Evolutionary conservation across 2,329 filamentous ascomycete genomes (phyloP).

Genomic region (Mycocentrospora acerina): DNA sequence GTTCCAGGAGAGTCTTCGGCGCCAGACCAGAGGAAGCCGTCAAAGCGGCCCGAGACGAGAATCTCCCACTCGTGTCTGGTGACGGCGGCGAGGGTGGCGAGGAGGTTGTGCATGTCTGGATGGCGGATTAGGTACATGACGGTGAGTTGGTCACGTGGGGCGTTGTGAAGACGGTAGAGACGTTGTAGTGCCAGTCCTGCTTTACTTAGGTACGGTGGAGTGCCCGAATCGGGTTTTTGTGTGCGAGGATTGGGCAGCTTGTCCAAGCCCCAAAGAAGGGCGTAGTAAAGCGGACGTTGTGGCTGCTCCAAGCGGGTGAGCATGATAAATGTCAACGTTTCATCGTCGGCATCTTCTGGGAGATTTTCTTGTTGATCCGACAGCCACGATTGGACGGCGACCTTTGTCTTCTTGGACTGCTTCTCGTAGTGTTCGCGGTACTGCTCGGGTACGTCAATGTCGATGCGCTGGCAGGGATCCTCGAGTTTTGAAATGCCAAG

Average conservation of each 20-base stretch:
- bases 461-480: conserved; percentile 73
- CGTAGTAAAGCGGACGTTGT: conserved; percentile 79
- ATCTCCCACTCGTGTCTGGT: conserved; percentile 96
- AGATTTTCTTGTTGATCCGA: conserved; percentile 75
- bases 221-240: conserved; percentile 64
- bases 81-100: conserved; percentile 84
- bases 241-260: conserved; percentile 58
- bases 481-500: conserved; percentile 56
- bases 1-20: conserved; percentile 59
- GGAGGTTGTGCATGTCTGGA: conserved; percentile 76
- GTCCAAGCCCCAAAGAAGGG: conserved; percentile 66
- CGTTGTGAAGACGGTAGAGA: conserved; percentile 72
- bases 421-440: conserved; percentile 89
- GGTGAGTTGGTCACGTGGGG: conserved; percentile 81
- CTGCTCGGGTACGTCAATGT: conserved; percentile 91
- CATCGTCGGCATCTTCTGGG: conserved; percentile 88
- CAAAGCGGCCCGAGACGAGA: conserved; percentile 87
- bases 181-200: conserved; percentile 79
- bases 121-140: conserved; percentile 86
- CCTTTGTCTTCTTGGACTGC: conserved; percentile 88
- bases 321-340: conserved; percentile 91
- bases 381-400: conserved; percentile 90
- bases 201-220: conserved; percentile 73
- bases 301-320: conserved; percentile 78
- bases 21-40: conserved; percentile 93